Percentiles rank a stretch among this genome's conserved stretches.
Evolutionary conservation across 2,329 filamentous ascomycete genomes (phyloP).

Genomic region (Pestalotiopsis sp.): DNA sequence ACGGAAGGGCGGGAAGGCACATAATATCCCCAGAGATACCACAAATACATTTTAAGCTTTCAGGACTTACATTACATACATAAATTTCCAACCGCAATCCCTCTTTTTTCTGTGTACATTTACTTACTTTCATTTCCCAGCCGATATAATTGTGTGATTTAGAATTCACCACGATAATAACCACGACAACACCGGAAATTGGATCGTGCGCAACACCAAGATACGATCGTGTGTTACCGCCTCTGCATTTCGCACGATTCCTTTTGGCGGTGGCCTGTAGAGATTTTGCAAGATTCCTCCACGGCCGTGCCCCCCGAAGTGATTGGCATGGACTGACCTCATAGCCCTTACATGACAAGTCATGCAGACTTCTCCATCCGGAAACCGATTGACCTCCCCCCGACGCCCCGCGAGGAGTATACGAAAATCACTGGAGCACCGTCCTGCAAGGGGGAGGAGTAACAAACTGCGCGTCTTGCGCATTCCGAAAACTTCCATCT

Average conservation of each 20-base stretch:
- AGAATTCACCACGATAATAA: not conserved
- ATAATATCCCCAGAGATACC: not conserved
- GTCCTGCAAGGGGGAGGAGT: not conserved
- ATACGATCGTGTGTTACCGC: too few species aligned
- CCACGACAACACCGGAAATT: not conserved
- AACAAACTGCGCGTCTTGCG: not conserved
- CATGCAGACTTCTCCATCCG: too few species aligned
- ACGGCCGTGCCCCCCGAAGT: too few species aligned
- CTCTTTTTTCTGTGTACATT: not conserved
- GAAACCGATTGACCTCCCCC: too few species aligned
- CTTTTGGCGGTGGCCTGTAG: too few species aligned
- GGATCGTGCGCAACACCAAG: not conserved
- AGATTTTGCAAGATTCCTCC: too few species aligned
- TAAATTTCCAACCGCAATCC: not conserved
- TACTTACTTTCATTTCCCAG: not conserved
- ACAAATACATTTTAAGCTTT: not conserved
- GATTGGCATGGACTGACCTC: too few species aligned
- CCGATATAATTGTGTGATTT: not conserved
- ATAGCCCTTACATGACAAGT: too few species aligned
- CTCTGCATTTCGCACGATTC: too few species aligned
- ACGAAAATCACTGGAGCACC: not conserved
- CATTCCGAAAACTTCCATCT: not conserved
- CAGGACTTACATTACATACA: not conserved
- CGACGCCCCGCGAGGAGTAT: not conserved
- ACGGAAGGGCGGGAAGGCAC: not conserved